Base-by-base conservation (phyloP, 140 eudicot genomes). In the Artemisia princeps region DNA sequence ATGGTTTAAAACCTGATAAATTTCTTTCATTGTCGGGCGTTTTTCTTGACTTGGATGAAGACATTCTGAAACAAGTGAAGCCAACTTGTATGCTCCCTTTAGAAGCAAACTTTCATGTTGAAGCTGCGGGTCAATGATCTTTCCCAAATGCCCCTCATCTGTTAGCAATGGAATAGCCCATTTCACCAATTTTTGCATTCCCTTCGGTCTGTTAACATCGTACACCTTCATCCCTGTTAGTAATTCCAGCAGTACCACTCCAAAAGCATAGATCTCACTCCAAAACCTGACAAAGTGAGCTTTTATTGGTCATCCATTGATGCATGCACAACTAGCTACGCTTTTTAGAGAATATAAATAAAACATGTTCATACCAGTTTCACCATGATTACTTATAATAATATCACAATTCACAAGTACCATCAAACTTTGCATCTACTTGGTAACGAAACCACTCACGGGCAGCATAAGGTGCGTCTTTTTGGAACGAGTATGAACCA, bases 391-490 rank as follows among this genome's bases (percentile, higher is more conserved):
- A 20, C 1, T 20, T 20, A 20, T 20, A 20, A 1, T 20, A 20
- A 20, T 20, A 20, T 20, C 22, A 20, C 22, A 20, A 20, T n/a
- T n/a, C n/a, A n/a, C n/a, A n/a, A n/a, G 1, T 20, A 20, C 22
- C 22, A 20, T 20, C 22, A 20, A 20, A 20, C 22, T 20, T 20
- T 20, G 22, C 22, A 20, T 20, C 22, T 20, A 1, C 78, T 16
- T 58, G 54, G 67, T 46, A 65, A n/a, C 54, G 19, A 57, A 45
- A 65, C 64, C 71, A 78, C 45, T 74, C 79, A 1, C 79, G 83
- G 1, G 76, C 66, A 6, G 64, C 30, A 59, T 78, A 69, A 64
- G 2, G 10, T 46, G 48, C 26, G 13, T 57, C 62, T 16, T 0
- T 14, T 0, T 2, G 0, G 30, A 66, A 46, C 0, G 14, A 10